Base-by-base conservation (phyloP, 495 filamentous ascomycete genomes). In the Podospora sp. region DNA sequence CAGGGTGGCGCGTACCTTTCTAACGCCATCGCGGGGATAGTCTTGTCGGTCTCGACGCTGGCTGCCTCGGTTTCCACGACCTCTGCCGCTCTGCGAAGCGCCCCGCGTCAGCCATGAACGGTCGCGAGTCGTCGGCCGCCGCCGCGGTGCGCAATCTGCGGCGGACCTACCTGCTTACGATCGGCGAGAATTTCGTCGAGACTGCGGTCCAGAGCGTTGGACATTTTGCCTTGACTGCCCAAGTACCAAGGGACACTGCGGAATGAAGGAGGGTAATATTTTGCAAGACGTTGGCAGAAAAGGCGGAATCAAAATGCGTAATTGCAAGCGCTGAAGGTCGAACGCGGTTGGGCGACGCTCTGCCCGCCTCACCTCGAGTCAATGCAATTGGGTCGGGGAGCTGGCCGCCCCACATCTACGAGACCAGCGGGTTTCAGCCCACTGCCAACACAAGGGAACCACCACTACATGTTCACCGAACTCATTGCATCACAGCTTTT, bases 161-260 rank as follows among this genome's bases (percentile, higher is more conserved):
- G 35, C 18, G n/a, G n/a, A 67, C 62, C 16, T 72, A 70, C 85
- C 74, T 90, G 91, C 81, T 89, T 86, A 72, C 90, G 90, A 73
- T 93, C 92, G 66, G 86, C 86, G 69, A 95, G 92, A 72, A 92
- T 91, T 76, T 95, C 92, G 77, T 94, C 92, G 56, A 95, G 84
- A 74, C 88, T 90, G 75, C 90, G 90, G 79, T 95, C 92, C 87
- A 95, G 71, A 49, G 33, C 60, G 33, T 57, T 40, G 14, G 64
- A 61, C 70, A 73, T 76, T 40, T 52, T 65, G 6, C 26, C n/a
- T 22, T 11, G 60, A 50, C 9, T 50, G 40, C 40, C 2, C 9
- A 6, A 46, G 9, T 46, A 18, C 40, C 4, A 18, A 18, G 16
- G 4, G 12, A 18, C 2, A 46, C 9, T 18, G 16, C 40, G 2